Evolutionary conservation across 345 rosid genomes (phyloP).

Genomic region (Eucalyptus polybractea): DNA sequence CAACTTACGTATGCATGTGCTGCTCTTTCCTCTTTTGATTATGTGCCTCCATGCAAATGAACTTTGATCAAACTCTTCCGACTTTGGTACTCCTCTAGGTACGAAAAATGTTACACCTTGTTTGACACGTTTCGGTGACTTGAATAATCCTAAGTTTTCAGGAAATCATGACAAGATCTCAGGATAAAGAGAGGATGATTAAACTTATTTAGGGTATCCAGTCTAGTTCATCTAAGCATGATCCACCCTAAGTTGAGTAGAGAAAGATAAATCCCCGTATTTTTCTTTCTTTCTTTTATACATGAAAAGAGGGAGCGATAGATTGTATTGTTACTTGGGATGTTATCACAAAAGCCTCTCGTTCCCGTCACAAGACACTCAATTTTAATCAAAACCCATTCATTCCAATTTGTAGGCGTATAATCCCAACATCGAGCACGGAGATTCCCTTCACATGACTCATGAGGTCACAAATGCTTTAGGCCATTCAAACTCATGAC

Average conservation of each 20-base stretch:
- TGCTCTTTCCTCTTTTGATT: not conserved
- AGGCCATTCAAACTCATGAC: not conserved
- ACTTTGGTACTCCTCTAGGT: not conserved
- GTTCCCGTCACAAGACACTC: not conserved
- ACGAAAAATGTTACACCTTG: accelerated
- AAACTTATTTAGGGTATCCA: accelerated
- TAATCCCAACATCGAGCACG: not conserved
- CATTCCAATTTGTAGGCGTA: not conserved
- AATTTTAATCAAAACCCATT: not conserved
- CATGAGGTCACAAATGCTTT: not conserved
- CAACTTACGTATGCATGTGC: not conserved
- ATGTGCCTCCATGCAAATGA: not conserved
- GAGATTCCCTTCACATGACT: not conserved
- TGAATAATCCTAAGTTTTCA: accelerated
- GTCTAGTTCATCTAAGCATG: not conserved
- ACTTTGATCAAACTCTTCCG: not conserved
- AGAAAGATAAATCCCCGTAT: accelerated
- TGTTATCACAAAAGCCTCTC: not conserved
- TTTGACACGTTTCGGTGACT: not conserved
- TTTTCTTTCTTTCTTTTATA: no score
- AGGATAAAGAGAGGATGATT: not conserved
- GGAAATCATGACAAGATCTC: not conserved
- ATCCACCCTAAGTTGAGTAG: accelerated
- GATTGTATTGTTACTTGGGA: not conserved
- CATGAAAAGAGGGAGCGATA: not conserved